Conservation (phyloP, 305 asterid genomes). For the Solanum hybrid region DNA sequence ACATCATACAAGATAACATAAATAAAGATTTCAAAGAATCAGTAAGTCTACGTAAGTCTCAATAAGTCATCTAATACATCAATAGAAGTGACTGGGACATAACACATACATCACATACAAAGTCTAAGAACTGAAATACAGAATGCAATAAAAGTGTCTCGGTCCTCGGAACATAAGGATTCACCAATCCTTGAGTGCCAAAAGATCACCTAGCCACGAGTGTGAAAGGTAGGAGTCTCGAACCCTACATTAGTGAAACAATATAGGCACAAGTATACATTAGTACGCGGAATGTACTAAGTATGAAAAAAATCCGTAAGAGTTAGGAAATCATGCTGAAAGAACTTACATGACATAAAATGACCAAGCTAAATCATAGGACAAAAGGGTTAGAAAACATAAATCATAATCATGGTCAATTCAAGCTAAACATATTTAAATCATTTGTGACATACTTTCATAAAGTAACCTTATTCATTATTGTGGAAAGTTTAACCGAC, state of each 20-base stretch:
- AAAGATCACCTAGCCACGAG: neutral
- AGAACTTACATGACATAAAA: neutral
- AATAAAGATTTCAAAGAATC: neutral
- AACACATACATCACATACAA: neutral
- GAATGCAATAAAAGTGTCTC: neutral
- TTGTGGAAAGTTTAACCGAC: neutral
- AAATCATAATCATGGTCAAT: neutral
- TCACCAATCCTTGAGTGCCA: neutral
- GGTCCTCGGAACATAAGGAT: neutral
- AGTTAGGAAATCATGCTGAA: neutral
- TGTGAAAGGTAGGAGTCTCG: neutral
- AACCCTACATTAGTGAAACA: neutral
- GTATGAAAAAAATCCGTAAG: neutral
- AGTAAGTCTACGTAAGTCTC: neutral
- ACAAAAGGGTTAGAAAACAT: neutral
- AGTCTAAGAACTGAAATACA: neutral
- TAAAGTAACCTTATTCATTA: neutral
- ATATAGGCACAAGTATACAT: neutral
- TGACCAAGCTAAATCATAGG: neutral
- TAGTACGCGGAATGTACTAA: neutral
- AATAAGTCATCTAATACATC: neutral
- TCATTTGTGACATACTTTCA: too few relatives aligned
- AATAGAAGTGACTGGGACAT: neutral
- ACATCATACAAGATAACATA: neutral
- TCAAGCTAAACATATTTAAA: neutral